Conservation (phyloP, 2,329 filamentous ascomycete species). For the Trichoderma koningiopsis region DNA sequence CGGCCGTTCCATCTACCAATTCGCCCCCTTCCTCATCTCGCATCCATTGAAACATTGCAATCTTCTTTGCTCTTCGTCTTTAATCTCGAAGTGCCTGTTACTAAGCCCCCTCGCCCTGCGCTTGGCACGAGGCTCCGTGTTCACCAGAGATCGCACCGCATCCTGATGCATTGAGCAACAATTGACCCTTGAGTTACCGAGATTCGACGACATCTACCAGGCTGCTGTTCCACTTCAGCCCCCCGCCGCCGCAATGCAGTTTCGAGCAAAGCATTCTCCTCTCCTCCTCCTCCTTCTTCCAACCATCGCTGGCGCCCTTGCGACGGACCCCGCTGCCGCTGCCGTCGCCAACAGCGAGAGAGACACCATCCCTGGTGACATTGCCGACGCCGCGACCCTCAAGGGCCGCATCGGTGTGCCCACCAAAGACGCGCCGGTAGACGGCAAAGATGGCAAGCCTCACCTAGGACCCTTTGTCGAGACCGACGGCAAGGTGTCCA, state of each 20-base stretch:
- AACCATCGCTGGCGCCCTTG: slow-evolving; percentile 52
- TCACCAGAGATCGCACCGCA: not conserved
- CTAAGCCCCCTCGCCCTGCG: not conserved
- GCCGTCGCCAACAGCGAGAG: slow-evolving; percentile 29
- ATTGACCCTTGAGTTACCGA: not conserved
- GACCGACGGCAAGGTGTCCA: slow-evolving; percentile 42
- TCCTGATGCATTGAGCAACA: slow-evolving; percentile 15
- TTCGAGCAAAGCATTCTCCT: slow-evolving; percentile 56
- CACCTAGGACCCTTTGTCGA: slow-evolving; percentile 82
- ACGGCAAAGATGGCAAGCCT: slow-evolving; percentile 91
- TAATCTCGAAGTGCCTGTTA: not conserved
- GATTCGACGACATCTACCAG: not conserved
- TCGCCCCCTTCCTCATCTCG: slow-evolving; percentile 18
- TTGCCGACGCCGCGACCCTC: slow-evolving; percentile 32
- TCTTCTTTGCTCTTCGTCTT: not conserved
- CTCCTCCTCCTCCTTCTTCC: slow-evolving; percentile 64
- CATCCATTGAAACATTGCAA: not conserved
- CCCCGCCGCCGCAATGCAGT: slow-evolving; percentile 55
- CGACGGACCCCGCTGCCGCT: slow-evolving; percentile 36
- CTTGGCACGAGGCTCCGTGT: not conserved
- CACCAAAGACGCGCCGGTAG: slow-evolving; percentile 80
- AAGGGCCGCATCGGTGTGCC: slow-evolving; percentile 44
- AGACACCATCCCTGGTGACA: slow-evolving; percentile 33
- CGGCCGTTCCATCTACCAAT: not conserved
- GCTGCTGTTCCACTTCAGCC: not conserved